phyloP scores from a whole-genome alignment of 1,139 yeast species.

The Saccharomycopsis crataegensis region DNA sequence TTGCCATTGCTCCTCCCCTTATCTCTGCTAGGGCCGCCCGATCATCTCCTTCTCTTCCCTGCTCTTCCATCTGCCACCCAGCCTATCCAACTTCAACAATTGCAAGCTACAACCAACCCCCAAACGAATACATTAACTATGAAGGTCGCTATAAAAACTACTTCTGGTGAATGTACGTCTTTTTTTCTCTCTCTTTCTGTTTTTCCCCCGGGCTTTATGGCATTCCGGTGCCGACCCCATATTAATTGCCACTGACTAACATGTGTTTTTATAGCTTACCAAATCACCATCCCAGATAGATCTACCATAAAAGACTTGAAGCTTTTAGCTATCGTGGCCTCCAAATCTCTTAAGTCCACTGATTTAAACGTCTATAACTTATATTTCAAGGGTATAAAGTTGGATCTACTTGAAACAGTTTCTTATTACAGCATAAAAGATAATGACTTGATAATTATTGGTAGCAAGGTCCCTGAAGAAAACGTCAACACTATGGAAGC shows the following conservation, averaged over 20 bases:
- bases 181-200: neutral
- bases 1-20: neutral
- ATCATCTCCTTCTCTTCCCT: neutral
- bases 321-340: conserved; percentile 37
- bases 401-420: conserved; percentile 28
- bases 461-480: conserved; percentile 16
- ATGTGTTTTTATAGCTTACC: conserved; percentile 6
- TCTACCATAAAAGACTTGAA: conserved; percentile 44
- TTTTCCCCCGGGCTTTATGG: neutral
- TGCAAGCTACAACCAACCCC: neutral
- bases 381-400: conserved; percentile 45
- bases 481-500: neutral
- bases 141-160: conserved; percentile 19
- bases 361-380: conserved; percentile 33
- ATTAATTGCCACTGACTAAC: conserved; percentile 10
- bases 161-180: conserved; percentile 19
- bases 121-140: neutral
- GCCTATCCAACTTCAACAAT: neutral
- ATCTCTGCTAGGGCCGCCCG: neutral
- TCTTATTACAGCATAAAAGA: conserved; percentile 27
- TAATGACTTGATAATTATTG: conserved; percentile 21
- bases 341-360: conserved; percentile 25
- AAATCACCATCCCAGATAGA: conserved; percentile 41
- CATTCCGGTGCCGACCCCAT: neutral
- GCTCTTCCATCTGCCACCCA: neutral